phyloP scores from a whole-genome alignment of 2,329 filamentous ascomycete species.

The Pseudogymnoascus sp. region DNA sequence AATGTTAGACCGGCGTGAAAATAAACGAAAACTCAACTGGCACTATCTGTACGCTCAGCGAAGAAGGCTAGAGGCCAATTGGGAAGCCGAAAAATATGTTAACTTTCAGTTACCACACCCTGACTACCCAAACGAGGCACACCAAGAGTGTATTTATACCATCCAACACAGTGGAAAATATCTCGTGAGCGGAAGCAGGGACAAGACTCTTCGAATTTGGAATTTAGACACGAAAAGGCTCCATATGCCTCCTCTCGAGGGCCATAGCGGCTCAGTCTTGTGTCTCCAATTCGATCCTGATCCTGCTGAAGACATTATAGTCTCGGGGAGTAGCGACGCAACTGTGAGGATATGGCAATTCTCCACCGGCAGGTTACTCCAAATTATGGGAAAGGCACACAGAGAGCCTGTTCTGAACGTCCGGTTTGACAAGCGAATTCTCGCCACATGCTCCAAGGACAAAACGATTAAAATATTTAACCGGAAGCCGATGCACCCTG shows the following conservation, averaged over 20 bases:
- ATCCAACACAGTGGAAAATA: conserved; percentile 81
- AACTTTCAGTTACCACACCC: conserved; percentile 92
- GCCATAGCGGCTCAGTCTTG: conserved; percentile 78
- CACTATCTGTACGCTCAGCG: conserved; percentile 87
- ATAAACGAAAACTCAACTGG: conserved; percentile 70
- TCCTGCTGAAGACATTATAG: conserved; percentile 81
- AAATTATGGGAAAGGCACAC: conserved; percentile 70
- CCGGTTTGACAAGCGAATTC: conserved; percentile 79
- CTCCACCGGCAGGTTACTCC: conserved; percentile 76
- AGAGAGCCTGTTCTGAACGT: conserved; percentile 88
- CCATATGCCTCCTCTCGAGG: conserved; percentile 62
- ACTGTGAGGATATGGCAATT: conserved; percentile 89
- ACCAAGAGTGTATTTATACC: conserved; percentile 89
- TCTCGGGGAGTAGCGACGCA: conserved; percentile 89
- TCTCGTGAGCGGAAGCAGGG: conserved; percentile 87
- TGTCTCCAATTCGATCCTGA: conserved; percentile 92
- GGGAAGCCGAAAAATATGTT: conserved; percentile 71
- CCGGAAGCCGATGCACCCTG: conserved; percentile 55
- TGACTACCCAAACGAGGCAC: conserved; percentile 68
- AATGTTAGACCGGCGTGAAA: conserved; percentile 43
- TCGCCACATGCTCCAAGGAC: conserved; percentile 96
- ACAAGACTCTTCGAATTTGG: conserved; percentile 84
- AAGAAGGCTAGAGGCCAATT: conserved; percentile 77
- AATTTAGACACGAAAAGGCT: conserved; percentile 73
- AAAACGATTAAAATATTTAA: conserved; percentile 97